Conservation (phyloP, 345 rosid species). For the Bretschneidera sinensis region DNA sequence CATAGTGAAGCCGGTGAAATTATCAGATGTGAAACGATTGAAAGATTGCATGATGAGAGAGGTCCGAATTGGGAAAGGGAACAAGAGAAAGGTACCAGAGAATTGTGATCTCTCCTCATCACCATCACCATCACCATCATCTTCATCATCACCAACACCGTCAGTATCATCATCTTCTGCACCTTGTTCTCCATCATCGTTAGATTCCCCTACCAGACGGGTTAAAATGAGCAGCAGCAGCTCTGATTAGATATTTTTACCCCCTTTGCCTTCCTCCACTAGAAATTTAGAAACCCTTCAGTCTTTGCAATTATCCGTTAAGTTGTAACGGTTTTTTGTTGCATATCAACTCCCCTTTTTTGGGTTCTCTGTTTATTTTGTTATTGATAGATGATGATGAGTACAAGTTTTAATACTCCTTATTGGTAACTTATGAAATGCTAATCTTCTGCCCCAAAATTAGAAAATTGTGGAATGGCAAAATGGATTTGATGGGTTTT, state of each 20-base stretch:
- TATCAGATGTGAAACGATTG: constrained; percentile 74
- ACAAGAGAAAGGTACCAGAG: constrained; percentile 59
- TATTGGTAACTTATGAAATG: too few species aligned
- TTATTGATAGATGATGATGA: neutral
- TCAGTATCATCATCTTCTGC: constrained; percentile 24
- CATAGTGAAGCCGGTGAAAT: constrained; percentile 86
- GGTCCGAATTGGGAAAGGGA: constrained; percentile 18
- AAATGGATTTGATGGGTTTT: too few species aligned
- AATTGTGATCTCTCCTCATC: constrained; percentile 27
- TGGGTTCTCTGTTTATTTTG: neutral
- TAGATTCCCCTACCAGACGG: constrained; percentile 48
- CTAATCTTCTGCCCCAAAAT: too few species aligned
- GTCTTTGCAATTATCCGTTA: constrained; percentile 24
- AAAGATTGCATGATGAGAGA: constrained; percentile 51
- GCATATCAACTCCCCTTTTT: constrained; percentile 1
- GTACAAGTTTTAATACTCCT: neutral
- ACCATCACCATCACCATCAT: constrained; percentile 18
- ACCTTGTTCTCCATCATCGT: constrained; percentile 47
- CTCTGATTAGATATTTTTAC: constrained; percentile 24
- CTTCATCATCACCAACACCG: constrained; percentile 23
- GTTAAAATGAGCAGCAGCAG: constrained; percentile 30
- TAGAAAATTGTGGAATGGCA: too few species aligned
- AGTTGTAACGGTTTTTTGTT: constrained; percentile 32
- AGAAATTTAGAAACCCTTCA: neutral
- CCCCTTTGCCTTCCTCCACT: neutral